Conservation (phyloP, 106 monocot genomes). For the Vanilla planifolia region DNA sequence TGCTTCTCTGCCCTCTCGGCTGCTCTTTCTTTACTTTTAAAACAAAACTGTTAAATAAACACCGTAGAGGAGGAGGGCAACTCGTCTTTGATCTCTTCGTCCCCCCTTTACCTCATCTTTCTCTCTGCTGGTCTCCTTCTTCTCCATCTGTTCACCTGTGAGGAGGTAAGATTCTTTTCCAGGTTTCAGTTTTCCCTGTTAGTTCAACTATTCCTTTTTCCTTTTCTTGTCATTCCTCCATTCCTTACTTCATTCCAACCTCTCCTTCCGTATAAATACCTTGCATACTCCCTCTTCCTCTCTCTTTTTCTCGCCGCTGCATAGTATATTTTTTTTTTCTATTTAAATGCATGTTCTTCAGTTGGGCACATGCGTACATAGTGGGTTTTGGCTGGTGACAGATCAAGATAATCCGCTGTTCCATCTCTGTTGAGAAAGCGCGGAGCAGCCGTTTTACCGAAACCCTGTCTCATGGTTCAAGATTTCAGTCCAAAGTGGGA, state of each 20-base stretch:
- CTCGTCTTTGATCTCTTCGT: neutral
- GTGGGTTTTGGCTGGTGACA: neutral
- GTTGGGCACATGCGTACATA: conserved; percentile 1
- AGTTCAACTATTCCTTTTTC: conserved; percentile 3
- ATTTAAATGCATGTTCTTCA: conserved; percentile 7
- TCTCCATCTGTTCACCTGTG: neutral
- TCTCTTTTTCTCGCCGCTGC: neutral
- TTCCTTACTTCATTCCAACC: conserved; percentile 18
- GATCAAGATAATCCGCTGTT: conserved; percentile 12
- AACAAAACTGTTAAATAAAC: neutral
- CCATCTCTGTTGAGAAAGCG: neutral
- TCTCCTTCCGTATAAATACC: conserved; percentile 5
- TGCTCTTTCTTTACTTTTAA: neutral
- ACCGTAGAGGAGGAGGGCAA: neutral
- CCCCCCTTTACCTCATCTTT: neutral
- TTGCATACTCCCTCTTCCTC: neutral
- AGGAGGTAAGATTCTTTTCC: neutral
- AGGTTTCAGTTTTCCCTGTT: neutral
- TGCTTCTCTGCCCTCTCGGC: neutral
- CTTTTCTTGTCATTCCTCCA: conserved; percentile 17
- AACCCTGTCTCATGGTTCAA: neutral
- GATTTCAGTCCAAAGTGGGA: conserved; percentile 10
- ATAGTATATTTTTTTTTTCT: neutral
- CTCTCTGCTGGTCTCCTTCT: neutral
- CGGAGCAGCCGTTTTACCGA: neutral